Evolutionary conservation across 1,284 basidiomycete species (phyloP).

Genomic region (Coriolopsis trogii): DNA sequence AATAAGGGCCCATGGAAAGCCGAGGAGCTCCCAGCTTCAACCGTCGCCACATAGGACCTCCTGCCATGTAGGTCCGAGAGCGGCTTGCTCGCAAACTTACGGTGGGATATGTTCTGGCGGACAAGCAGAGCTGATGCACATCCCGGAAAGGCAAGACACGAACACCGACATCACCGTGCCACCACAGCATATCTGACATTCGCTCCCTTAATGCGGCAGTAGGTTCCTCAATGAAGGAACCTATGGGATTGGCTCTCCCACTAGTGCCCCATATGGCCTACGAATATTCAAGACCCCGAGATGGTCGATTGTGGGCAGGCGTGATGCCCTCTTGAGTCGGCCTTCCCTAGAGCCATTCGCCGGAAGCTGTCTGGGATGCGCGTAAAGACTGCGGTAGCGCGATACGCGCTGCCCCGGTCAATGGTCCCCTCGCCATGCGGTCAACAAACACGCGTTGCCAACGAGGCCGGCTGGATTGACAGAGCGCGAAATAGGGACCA

Average conservation of each 20-base stretch:
- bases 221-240: conserved; percentile 5
- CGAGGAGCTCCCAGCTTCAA: not conserved
- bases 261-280: not conserved
- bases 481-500: not conserved
- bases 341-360: not conserved
- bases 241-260: not conserved
- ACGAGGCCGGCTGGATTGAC: not conserved
- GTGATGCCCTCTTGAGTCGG: not conserved
- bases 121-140: not conserved
- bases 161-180: not conserved
- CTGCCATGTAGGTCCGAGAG: not conserved
- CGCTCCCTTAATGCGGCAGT: conserved; percentile 3
- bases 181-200: not conserved
- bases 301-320: too few relatives aligned
- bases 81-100: not conserved
- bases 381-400: not conserved
- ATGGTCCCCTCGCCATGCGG: not conserved
- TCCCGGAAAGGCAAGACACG: too few relatives aligned
- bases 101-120: not conserved
- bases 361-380: not conserved
- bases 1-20: not conserved
- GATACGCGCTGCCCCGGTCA: too few relatives aligned
- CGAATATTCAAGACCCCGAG: too few relatives aligned
- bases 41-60: not conserved
- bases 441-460: not conserved